Conservation (phyloP, 1,284 basidiomycete genomes). For the Trichosporon inkin region DNA sequence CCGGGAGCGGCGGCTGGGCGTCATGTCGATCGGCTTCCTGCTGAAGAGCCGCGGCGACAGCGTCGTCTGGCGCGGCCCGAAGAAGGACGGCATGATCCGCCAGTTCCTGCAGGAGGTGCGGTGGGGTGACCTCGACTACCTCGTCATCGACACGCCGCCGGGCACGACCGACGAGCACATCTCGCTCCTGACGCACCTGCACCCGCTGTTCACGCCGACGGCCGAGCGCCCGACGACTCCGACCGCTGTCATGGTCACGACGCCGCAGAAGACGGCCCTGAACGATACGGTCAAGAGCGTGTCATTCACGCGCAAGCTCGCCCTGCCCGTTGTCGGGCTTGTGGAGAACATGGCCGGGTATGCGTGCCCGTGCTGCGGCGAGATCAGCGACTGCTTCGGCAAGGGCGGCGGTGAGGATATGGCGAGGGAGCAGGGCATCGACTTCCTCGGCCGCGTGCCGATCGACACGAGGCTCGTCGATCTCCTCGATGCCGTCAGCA, state of each 20-base stretch:
- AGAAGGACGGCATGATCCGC: conserved; percentile 99
- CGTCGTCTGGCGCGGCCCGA: conserved; percentile 97
- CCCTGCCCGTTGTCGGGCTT: conserved; percentile 83
- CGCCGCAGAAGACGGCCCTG: conserved; percentile 93
- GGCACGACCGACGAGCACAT: conserved; percentile 99
- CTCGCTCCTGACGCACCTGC: conserved; percentile 87
- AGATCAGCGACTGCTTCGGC: conserved; percentile 92
- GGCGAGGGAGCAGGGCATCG: conserved; percentile 68
- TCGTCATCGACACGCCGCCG: conserved; percentile 96
- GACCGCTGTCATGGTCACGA: conserved; percentile 86
- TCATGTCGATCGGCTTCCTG: conserved; percentile 97
- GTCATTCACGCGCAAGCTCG: conserved; percentile 84
- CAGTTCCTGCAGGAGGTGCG: conserved; percentile 94
- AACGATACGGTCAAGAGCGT: conserved; percentile 94
- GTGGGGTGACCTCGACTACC: conserved; percentile 94
- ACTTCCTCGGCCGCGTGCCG: conserved; percentile 84
- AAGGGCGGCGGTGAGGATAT: conserved; percentile 86
- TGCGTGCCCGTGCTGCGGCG: conserved; percentile 90
- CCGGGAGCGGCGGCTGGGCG: conserved; percentile 66
- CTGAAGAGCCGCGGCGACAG: conserved; percentile 84
- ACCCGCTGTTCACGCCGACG: conserved; percentile 68
- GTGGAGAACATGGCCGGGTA: conserved; percentile 99
- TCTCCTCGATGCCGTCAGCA: conserved; percentile 68
- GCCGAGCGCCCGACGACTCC: conserved; percentile 51
- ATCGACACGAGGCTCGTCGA: conserved; percentile 89